Evolutionary conservation across 2,329 filamentous ascomycete species (phyloP).

Genomic region (Ascocoryne sarcoides): DNA sequence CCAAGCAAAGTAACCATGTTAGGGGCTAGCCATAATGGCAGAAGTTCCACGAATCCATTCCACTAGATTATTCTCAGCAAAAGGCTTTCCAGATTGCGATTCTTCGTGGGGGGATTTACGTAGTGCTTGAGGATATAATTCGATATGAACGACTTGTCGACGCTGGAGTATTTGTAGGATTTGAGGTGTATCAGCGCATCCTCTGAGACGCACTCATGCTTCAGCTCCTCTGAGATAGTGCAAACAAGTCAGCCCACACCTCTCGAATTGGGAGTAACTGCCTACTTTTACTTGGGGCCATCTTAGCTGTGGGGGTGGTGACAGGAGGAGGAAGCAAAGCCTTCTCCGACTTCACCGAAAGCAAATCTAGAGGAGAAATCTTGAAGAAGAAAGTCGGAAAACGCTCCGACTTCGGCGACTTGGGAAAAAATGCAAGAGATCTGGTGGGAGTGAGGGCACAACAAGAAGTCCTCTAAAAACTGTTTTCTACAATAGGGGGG

Average conservation of each 20-base stretch:
- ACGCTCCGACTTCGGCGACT: conserved; percentile 26
- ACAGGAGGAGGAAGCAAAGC: conserved; percentile 24
- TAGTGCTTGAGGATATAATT: conserved; percentile 92
- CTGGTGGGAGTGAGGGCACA: not conserved
- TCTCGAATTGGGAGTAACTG: conserved; percentile 1
- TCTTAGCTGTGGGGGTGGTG: conserved; percentile 25
- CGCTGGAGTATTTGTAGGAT: conserved; percentile 93
- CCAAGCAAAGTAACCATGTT: conserved; percentile 96
- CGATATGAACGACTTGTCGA: conserved; percentile 91
- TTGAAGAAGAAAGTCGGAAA: conserved; percentile 20
- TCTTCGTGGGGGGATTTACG: conserved; percentile 46
- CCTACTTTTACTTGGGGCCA: conserved; percentile 34
- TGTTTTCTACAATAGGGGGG: not conserved
- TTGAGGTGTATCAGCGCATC: conserved; percentile 86
- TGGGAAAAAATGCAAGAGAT: not conserved
- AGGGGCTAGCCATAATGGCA: conserved; percentile 93
- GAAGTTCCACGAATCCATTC: conserved; percentile 87
- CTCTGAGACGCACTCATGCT: conserved; percentile 71
- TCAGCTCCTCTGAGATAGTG: conserved; percentile 39
- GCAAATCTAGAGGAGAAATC: conserved; percentile 21
- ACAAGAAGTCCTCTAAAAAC: not conserved
- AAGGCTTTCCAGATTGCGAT: not conserved
- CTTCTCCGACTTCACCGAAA: conserved; percentile 21
- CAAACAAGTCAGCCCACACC: conserved; percentile 1
- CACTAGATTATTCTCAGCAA: conserved; percentile 50